Base-by-base conservation (phyloP, 306 rosid genomes). In the Dalbergia cultrata region DNA sequence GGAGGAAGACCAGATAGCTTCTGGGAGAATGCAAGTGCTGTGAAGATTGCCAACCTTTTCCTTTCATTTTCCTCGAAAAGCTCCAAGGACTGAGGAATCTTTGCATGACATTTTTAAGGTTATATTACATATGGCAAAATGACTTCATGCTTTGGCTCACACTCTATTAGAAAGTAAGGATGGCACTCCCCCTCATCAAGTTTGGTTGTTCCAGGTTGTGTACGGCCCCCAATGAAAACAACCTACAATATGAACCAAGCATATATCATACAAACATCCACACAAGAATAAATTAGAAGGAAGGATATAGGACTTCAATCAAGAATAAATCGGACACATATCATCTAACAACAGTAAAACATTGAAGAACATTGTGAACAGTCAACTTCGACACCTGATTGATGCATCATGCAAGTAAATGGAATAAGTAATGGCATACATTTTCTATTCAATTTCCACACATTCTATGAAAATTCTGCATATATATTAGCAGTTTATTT, bases 151-250 rank as follows among this genome's bases (percentile, higher is more conserved):
- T 39, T 89, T 21, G 99, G 88, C 83, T 91, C 99, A 79, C 83
- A 82, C 78, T 93, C 98, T 78, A 95, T 85, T 62, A 95, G 83
- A 76, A 98, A 95, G 80, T 90, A 90, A 13, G 97, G 89, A 82
- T 95, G 99, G 71, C 96, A 97, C 83, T 93, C 96, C 89, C 99
- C 99, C 89, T 95, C 99, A 90, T 93, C 99, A 82, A 97, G 97
- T 84, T 95, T 95, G 78, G 97, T 95, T 73, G 99, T 93, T 92
- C 99, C 99, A 83, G 97, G 98, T 72, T 95, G 98, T 43, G 99
- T 95, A 67, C 99, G 98, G 10, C 99, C 97, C 79, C 99, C 99
- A 44, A 93, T 93, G 92, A 95, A 91, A 89, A 85, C 88, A 86
- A 95, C 99, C 99, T 95, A 80, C 61, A 78, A 34, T 59, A 54